Base-by-base conservation (phyloP, 2,329 filamentous ascomycete species). In the Diaporthe vaccinii region DNA sequence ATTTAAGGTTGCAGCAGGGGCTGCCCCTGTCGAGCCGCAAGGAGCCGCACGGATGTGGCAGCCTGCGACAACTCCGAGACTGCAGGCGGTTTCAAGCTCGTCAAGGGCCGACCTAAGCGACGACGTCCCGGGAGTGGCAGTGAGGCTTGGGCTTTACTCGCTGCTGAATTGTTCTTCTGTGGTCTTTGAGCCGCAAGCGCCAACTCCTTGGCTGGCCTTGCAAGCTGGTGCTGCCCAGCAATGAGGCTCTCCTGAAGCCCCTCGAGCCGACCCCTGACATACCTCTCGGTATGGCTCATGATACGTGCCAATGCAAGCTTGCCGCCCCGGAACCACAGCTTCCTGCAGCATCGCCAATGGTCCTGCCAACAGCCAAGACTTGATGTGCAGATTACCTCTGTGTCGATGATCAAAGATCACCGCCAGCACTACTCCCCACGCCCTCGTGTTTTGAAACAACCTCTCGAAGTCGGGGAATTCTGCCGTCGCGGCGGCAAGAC, bases 1-100 rank as follows among this genome's bases (percentile, higher is more conserved):
- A 82, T 83, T 82, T 79, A 81, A 79, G 79, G 82, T 82, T 83
- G 79, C n/a, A 36, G 39, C 58, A 72, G 59, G 71, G 74, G 70
- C 31, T 14, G 39, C 70, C 53, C 71, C 70, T 59, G 71, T 69
- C 49, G 8, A 49, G 39, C 20, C 17, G 67, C 31, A 31, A 46
- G 72, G 75, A 68, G 71, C 72, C 73, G 68, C 72, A 74, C 75
- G 53, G 59, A 75, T 72, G 28, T 72, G 72, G 58, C 68, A 73
- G 49, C 46, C 76, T 77, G 76, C 58, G 76, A 77, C 76, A 62
- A 72, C 34, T 75, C 71, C 74, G 65, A 77, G 73, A 77, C 76
- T 67, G 39, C 49, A 73, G 34, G 41, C 72, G 59, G 76, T 77
- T 76, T 77, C 75, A 75, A 53, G 46, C 65, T 55, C 20, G 62